Percentiles rank a stretch among this genome's conserved stretches.
Evolutionary conservation across 2,329 filamentous ascomycete genomes (phyloP).

Genomic region (Teratosphaeria destructans): DNA sequence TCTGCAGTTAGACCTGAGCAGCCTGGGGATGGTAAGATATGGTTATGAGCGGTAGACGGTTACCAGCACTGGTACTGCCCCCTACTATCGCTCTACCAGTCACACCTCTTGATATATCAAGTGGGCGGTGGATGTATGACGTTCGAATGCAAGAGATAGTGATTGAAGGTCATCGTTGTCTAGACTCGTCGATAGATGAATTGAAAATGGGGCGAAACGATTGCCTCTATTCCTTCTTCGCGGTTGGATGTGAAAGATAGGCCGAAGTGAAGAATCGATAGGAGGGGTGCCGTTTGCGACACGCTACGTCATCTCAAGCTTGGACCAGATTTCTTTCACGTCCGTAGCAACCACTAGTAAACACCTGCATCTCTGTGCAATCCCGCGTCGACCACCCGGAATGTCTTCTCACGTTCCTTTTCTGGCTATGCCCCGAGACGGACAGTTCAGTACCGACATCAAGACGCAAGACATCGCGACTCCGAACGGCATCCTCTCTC

Average conservation of each 20-base stretch:
- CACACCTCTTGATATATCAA: not conserved
- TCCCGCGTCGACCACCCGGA: not conserved
- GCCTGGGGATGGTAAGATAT: not conserved
- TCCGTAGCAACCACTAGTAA: not conserved
- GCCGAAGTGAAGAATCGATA: too few species aligned
- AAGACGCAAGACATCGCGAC: slow-evolving; percentile 9
- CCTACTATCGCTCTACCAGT: not conserved
- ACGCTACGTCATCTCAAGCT: not conserved
- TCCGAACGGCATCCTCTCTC: slow-evolving; percentile 3
- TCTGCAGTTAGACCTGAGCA: not conserved
- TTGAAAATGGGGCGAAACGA: too few species aligned
- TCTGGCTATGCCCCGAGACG: slow-evolving; percentile 20
- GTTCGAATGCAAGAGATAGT: too few species aligned
- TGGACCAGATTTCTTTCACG: not conserved
- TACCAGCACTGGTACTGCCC: not conserved
- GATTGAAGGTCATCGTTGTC: too few species aligned
- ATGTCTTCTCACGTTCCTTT: slow-evolving; percentile 22
- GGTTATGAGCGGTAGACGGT: not conserved
- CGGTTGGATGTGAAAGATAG: too few species aligned
- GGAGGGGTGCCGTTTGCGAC: not conserved
- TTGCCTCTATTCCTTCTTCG: too few species aligned
- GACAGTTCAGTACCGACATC: slow-evolving; percentile 13
- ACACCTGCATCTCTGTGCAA: not conserved
- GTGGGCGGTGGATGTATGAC: not conserved
- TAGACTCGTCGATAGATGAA: too few species aligned